phyloP scores from a whole-genome alignment of 768 basidiomycete species.

The Kwoniella bestiolae region DNA sequence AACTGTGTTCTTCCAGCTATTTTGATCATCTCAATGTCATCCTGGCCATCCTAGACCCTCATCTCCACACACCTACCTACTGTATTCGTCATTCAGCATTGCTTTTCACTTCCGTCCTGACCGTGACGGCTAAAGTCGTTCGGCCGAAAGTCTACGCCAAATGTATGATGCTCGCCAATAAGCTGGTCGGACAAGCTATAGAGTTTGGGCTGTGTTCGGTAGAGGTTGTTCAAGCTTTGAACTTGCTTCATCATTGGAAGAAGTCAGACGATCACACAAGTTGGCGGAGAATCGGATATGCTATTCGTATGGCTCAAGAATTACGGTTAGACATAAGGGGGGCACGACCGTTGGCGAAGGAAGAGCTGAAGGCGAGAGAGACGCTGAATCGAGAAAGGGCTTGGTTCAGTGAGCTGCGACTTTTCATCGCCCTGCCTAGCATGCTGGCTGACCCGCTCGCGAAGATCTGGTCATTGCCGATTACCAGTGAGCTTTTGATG shows the following conservation, averaged over 20 bases:
- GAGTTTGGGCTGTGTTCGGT: conserved; percentile 17
- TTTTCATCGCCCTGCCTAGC: not conserved
- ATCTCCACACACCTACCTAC: conserved; percentile 18
- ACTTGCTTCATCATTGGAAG: conserved; percentile 19
- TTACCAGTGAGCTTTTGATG: conserved; percentile 27
- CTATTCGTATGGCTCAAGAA: conserved; percentile 20
- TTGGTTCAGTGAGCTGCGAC: conserved; percentile 15
- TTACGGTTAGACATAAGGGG: conserved; percentile 13
- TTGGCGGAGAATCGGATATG: conserved; percentile 22
- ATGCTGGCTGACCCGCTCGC: not conserved
- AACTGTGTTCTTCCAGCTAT: conserved; percentile 15
- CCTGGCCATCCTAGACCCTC: conserved; percentile 18
- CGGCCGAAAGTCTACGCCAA: conserved; percentile 12
- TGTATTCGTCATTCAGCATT: conserved; percentile 14
- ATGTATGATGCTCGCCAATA: conserved; percentile 17
- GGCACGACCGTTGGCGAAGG: conserved; percentile 12
- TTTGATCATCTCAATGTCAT: conserved; percentile 17
- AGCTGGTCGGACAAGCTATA: conserved; percentile 18
- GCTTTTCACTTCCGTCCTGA: conserved; percentile 24
- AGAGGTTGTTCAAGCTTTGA: conserved; percentile 19
- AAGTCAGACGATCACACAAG: conserved; percentile 21
- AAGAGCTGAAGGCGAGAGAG: conserved; percentile 15
- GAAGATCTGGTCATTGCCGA: conserved; percentile 17
- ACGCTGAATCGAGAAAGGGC: conserved; percentile 18
- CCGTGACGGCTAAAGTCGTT: conserved; percentile 20